Base-by-base conservation (phyloP, 2,329 filamentous ascomycete genomes). In the Apiospora arundinis region DNA sequence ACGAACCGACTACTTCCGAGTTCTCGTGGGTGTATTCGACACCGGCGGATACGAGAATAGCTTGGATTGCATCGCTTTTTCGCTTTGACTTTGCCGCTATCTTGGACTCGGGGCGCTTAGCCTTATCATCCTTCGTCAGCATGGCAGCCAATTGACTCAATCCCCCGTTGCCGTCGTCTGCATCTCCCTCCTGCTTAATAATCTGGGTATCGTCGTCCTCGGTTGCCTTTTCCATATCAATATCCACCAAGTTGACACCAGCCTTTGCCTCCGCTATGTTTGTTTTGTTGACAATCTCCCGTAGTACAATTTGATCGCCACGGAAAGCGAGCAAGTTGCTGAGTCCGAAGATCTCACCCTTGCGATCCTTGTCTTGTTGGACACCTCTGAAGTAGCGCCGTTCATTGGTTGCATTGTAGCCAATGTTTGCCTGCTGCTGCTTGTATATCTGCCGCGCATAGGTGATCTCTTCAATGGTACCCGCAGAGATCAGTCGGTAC, bases 381-480 rank as follows among this genome's bases (percentile, higher is more conserved):
- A 98, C 94, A 52, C 96, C 96, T 75, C 92, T 95, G 84, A 99
- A 99, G 81, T 99, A 99, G 1, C 96, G 91, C 4, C 96, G 91
- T 81, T 99, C 96, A 6, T 92, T 92, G 0, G 94, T 97, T 0
- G 96, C 96, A 45, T 92, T 97, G 81, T 99, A 98, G 0, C 94
- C 96, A 72, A 99, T 98, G 78, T 98, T 98, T 37, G 96, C 95
- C 83, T 98, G 96, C 78, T 99, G 96, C 79, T 99, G 96, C 81
- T 99, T 99, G 87, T 99, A 99, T 49, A 99, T 96, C 78, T 99
- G 96, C 8, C 96, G 89, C 0, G 95, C 96, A 77, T 99, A 99
- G 9, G 98, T 94, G 70, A 98, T 96, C 81, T 99, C 96, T 79
- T 99, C 96, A 21, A 99, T 94, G 0, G 96, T 98, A 0, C 96